Evolutionary conservation across 768 basidiomycete genomes (phyloP).

Genomic region (Podaxis sp.): DNA sequence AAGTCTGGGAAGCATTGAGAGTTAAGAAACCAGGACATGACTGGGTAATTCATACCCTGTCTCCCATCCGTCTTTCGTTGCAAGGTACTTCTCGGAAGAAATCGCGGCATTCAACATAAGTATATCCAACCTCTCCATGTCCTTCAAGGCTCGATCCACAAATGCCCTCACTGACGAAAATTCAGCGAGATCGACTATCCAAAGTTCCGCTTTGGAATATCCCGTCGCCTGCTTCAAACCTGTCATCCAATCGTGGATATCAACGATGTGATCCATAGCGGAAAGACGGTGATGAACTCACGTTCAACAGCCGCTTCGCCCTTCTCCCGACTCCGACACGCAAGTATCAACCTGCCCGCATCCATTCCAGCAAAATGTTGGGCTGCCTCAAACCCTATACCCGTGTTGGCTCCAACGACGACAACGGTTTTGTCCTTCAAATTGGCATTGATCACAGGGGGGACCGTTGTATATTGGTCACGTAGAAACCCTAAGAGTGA

Average conservation of each 20-base stretch:
- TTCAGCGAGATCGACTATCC: constrained; percentile 31
- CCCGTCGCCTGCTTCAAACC: constrained; percentile 26
- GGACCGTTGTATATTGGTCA: constrained; percentile 12
- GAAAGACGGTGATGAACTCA: constrained; percentile 17
- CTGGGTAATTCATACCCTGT: constrained; percentile 22
- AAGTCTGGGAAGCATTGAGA: constrained; percentile 23
- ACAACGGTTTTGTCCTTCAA: constrained; percentile 43
- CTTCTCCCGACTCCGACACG: constrained; percentile 29
- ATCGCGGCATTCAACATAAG: constrained; percentile 42
- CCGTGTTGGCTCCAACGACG: constrained; percentile 47
- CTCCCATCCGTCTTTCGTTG: constrained; percentile 43
- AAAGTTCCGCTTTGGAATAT: constrained; percentile 29
- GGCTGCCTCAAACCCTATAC: constrained; percentile 42
- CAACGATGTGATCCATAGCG: background rate
- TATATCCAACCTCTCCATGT: constrained; percentile 33
- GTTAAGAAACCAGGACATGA: too few species aligned
- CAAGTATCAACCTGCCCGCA: constrained; percentile 32
- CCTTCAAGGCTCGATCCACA: constrained; percentile 26
- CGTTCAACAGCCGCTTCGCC: constrained; percentile 30
- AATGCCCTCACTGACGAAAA: constrained; percentile 35
- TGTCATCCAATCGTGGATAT: background rate
- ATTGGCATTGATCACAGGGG: constrained; percentile 29
- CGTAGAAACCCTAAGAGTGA: background rate
- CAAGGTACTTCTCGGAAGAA: constrained; percentile 13
- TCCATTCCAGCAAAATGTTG: constrained; percentile 43